Evolutionary conservation across 2,329 filamentous ascomycete genomes (phyloP), one percentile per base, ranked within the genome.

Genomic region (Hymenoscyphus fraxineus): DNA sequence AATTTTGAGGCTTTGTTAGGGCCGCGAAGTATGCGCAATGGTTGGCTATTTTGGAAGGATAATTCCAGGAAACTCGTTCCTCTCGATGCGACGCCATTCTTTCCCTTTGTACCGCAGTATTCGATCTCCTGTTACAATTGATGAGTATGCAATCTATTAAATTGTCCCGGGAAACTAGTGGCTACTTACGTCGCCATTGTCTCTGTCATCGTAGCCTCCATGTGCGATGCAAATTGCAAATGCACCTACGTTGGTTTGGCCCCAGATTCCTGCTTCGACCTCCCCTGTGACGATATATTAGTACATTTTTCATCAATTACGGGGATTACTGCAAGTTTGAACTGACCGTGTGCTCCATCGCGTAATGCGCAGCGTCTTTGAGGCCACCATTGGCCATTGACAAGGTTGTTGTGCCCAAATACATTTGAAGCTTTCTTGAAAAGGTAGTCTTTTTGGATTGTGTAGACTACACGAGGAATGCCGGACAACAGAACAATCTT

Each of bases 11-110:
- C 64, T 22, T 69, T 67, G 19, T 80, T 78, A 4, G 72, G 69
- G 0, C 80, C 80, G 1, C 85, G 79, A 6, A 87, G 76, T 3
- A 87, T 79, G 1, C 85, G 78, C 2, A 87, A 77, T 0, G 78
- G 77, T 2, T 77, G 71, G 1, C 76, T 73, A 1, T 70, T 75
- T 2, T 71, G 62, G 13, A 70, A 70, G 2, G 78, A 79, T 1
- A 77, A 76, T 13, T 84, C 73, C 66, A 86, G 66, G 0, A 76
- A 68, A 2, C 73, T 68, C 0, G 83, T 86, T 2, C 74, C 73
- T 2, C 75, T 65, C 7, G 71, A 73, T 3, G 70, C 64, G 3
- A 69, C 75, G 10, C 72, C 72, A 54, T 78, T 77, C 63, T 55
- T 63, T 67, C 69, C 61, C 22, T 66, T 31, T 0, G 84, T 86